phyloP scores from a whole-genome alignment of 129 eudicot genomes.

The Tagetes erecta region DNA sequence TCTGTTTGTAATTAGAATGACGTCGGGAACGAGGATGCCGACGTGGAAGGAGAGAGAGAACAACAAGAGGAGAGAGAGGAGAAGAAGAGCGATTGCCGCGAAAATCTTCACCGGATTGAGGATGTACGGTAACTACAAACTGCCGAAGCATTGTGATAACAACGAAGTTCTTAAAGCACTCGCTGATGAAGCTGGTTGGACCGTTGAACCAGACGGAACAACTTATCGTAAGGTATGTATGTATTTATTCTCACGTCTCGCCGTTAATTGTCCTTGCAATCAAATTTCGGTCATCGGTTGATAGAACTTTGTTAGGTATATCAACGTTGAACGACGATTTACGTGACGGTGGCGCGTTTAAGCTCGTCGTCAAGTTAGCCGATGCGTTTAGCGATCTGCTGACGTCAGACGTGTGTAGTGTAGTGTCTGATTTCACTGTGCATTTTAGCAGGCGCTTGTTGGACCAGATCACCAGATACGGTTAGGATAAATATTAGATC shows the following conservation, averaged over 20 bases:
- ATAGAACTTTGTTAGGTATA: background rate
- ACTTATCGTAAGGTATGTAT: constrained; percentile 72
- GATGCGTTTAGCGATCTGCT: constrained; percentile 23
- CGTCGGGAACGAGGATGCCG: constrained; percentile 67
- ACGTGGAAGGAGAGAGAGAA: constrained; percentile 89
- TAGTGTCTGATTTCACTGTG: background rate
- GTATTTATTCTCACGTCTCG: background rate
- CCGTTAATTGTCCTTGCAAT: constrained; percentile 1
- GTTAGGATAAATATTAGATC: constrained; percentile 28
- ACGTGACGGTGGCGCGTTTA: constrained; percentile 12
- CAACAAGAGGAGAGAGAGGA: constrained; percentile 78
- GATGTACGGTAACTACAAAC: constrained; percentile 67
- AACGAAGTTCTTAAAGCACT: constrained; percentile 88
- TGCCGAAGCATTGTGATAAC: constrained; percentile 80
- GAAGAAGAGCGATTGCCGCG: constrained; percentile 77
- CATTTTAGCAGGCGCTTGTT: constrained; percentile 5
- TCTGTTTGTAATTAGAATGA: constrained; percentile 25
- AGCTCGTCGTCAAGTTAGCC: background rate
- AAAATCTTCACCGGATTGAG: constrained; percentile 74
- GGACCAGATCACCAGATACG: constrained; percentile 28
- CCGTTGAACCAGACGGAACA: constrained; percentile 83
- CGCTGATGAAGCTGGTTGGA: constrained; percentile 81
- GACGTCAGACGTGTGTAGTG: background rate
- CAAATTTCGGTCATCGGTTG: background rate
- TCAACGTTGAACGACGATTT: background rate